A percentile compares a stretch with the other conserved stretches of the same genome.
Conservation (phyloP, 495 filamentous ascomycete genomes). For the Achaetomiella virescens region DNA sequence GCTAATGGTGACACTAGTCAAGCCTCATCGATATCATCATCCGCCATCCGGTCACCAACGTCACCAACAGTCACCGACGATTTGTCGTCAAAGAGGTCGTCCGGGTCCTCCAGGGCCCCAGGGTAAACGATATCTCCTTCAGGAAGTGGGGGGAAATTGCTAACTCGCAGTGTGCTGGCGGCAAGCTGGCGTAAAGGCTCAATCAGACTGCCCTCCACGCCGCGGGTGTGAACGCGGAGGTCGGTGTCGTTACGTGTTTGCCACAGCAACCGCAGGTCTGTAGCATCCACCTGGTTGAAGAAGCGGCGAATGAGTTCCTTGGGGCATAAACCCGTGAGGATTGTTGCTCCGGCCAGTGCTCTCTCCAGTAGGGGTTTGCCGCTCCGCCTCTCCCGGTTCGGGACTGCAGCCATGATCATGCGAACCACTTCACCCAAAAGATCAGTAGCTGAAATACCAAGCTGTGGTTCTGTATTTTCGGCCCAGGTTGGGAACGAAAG, state of each 20-base stretch:
- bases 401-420: conserved; percentile 16
- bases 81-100: no score
- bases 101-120: not conserved
- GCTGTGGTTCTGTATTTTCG: not conserved
- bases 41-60: no score
- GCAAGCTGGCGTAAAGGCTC: not conserved
- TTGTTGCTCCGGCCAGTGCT: not conserved
- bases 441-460: conserved; percentile 17
- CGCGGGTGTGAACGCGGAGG: not conserved
- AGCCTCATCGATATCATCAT: no score
- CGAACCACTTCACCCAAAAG: conserved; percentile 16
- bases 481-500: not conserved
- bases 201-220: not conserved
- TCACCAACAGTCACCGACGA: no score
- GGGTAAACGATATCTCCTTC: not conserved
- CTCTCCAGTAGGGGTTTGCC: not conserved
- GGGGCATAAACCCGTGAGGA: not conserved
- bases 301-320: not conserved
- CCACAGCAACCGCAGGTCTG: not conserved
- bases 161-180: not conserved
- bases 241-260: not conserved
- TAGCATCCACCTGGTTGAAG: not conserved
- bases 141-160: not conserved
- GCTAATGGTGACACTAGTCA: no score
- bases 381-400: not conserved